A percentile compares a stretch with the other conserved stretches of the same genome.
Evolutionary conservation across 495 filamentous ascomycete species (phyloP).

Genomic region (Annulohypoxylon moriforme): DNA sequence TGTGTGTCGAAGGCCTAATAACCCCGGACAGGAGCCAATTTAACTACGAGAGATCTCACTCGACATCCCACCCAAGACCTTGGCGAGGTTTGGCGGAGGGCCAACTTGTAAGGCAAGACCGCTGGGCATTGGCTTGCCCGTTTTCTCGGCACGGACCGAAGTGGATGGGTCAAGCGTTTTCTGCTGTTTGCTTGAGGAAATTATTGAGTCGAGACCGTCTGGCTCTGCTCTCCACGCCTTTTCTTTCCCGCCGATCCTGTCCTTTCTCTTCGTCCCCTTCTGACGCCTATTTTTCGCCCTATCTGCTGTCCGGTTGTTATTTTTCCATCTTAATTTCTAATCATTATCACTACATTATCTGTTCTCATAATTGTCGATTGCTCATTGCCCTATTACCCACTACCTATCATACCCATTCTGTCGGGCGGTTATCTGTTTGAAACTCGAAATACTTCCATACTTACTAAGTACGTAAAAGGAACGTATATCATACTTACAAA

Average conservation of each 20-base stretch:
- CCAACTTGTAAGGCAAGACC: constrained; percentile 19
- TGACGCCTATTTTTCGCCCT: not conserved
- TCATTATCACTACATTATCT: not conserved
- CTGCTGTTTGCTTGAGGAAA: not conserved
- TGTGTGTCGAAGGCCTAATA: not conserved
- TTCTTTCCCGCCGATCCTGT: constrained; percentile 25
- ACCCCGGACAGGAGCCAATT: constrained; percentile 24
- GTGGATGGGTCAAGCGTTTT: constrained; percentile 10
- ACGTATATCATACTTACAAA: not conserved
- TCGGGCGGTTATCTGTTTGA: not conserved
- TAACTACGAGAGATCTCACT: constrained; percentile 31
- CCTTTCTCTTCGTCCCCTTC: constrained; percentile 8
- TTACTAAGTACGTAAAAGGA: not conserved
- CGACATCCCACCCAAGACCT: constrained; percentile 41
- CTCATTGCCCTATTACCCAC: not conserved
- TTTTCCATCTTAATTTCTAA: constrained; percentile 3
- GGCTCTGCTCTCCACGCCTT: constrained; percentile 19
- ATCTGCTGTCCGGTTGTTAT: not conserved
- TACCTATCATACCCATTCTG: not conserved
- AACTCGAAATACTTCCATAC: not conserved
- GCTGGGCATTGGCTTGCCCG: constrained; percentile 24
- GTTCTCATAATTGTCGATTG: not conserved
- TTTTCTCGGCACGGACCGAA: constrained; percentile 41
- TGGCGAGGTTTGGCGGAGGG: constrained; percentile 39
- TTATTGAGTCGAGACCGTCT: constrained; percentile 27